A percentile compares a stretch with the other conserved stretches of the same genome.
These are phyloP conservation scores for Plasmodium inui DNA, from an alignment of 169 alveolate genomes.

Conservation along the genomic window DNA sequence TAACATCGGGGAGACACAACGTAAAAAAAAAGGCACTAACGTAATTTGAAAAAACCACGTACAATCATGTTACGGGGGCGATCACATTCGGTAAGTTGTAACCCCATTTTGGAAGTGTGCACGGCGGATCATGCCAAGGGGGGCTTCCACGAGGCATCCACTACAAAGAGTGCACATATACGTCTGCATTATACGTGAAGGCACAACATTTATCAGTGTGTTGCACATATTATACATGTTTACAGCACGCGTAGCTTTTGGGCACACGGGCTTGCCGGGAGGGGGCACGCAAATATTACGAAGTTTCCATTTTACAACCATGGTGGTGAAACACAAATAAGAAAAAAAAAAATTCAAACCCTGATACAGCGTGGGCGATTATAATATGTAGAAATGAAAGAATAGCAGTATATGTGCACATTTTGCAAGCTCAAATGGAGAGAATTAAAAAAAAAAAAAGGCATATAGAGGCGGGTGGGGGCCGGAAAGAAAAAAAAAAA, in stretches of 20 bases:
- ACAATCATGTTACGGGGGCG: background rate
- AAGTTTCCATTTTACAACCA: background rate
- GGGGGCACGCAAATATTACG: background rate
- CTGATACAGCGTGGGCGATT: background rate
- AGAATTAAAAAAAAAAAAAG: background rate
- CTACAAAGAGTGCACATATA: too few species aligned
- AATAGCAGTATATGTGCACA: background rate
- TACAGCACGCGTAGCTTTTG: background rate
- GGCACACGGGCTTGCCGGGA: background rate
- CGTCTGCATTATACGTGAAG: background rate
- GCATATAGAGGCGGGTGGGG: background rate
- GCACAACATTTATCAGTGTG: background rate
- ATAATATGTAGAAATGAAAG: background rate
- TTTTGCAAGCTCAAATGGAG: background rate
- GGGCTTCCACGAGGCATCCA: too few species aligned
- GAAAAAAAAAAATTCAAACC: background rate
- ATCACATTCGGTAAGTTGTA: too few species aligned
- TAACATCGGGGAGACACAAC: background rate
- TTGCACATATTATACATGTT: background rate
- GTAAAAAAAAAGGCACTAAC: background rate
- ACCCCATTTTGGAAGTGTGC: background rate
- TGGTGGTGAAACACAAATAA: background rate
- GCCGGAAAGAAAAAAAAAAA: background rate
- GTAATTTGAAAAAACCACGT: background rate
- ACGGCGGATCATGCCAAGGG: background rate